phyloP scores from a whole-genome alignment of 352 stramenopile genomes.

The Thalassiosira pacifica region DNA sequence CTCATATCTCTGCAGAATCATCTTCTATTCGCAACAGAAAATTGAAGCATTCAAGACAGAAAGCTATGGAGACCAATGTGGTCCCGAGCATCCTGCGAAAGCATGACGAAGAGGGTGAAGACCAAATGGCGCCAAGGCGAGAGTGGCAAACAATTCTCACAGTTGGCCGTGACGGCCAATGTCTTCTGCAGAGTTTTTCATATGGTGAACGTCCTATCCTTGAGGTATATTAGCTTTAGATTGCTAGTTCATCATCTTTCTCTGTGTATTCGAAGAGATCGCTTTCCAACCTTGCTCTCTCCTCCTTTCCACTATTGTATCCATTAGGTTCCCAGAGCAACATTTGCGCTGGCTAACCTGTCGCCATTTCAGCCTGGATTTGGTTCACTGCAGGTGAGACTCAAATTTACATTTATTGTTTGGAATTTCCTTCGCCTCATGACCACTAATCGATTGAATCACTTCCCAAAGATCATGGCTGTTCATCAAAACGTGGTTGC shows the following conservation, averaged over 20 bases:
- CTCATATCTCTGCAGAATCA: conserved; percentile 10
- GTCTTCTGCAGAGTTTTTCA: conserved; percentile 82
- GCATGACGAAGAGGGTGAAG: conserved; percentile 25
- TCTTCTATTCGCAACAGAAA: conserved; percentile 16
- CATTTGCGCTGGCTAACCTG: conserved; percentile 77
- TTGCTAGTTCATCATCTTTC: conserved; percentile 71
- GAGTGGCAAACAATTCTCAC: conserved; percentile 82
- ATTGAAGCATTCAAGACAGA: conserved; percentile 11
- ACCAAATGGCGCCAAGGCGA: neutral
- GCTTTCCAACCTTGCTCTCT: neutral
- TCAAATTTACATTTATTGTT: too few relatives aligned
- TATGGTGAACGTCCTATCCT: conserved; percentile 74
- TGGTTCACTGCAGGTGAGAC: conserved; percentile 74
- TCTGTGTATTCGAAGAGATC: conserved; percentile 77
- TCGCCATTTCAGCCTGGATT: conserved; percentile 83
- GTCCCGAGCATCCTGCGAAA: neutral
- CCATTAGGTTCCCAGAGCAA: conserved; percentile 52
- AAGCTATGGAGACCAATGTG: conserved; percentile 3
- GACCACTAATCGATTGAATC: too few relatives aligned
- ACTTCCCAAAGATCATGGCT: conserved; percentile 61
- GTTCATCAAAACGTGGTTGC: conserved; percentile 74
- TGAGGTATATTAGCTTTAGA: too few relatives aligned
- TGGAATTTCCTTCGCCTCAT: too few relatives aligned
- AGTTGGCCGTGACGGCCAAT: conserved; percentile 82
- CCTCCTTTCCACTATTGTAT: conserved; percentile 38